These are phyloP conservation scores for Penicillium sp. DNA, from an alignment of 2,329 filamentous ascomycete genomes.

Conservation along the genomic window DNA sequence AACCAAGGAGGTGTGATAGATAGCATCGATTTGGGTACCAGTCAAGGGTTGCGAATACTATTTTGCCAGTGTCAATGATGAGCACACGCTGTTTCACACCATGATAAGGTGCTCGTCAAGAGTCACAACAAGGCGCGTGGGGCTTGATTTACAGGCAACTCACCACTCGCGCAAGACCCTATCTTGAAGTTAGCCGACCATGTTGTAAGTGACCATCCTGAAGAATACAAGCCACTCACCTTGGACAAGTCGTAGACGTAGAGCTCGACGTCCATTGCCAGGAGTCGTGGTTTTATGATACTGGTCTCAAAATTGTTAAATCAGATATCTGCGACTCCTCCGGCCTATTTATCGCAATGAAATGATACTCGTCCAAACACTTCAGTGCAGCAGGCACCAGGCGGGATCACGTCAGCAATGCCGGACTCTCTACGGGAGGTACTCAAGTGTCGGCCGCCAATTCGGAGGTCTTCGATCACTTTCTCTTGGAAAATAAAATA, in stretches of 20 bases:
- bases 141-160: slow-evolving; percentile 7
- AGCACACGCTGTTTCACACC: too few species aligned
- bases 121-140: too few species aligned
- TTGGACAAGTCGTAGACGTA: slow-evolving; percentile 73
- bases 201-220: too few species aligned
- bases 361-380: too few species aligned
- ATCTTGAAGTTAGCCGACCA: slow-evolving; percentile 15
- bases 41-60: slow-evolving; percentile 55
- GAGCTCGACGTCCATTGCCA: slow-evolving; percentile 65
- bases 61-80: neutral
- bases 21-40: slow-evolving; percentile 73
- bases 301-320: too few species aligned
- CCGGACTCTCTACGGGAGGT: neutral
- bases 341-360: too few species aligned
- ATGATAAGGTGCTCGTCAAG: too few species aligned
- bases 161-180: slow-evolving; percentile 53
- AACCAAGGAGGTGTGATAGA: slow-evolving; percentile 91
- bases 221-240: slow-evolving; percentile 21
- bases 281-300: neutral
- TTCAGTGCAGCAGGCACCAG: too few species aligned
- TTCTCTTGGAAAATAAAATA: neutral
- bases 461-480: too few species aligned
- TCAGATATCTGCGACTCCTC: too few species aligned
- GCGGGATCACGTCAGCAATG: neutral
- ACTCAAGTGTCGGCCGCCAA: neutral